A percentile compares a stretch with the other conserved stretches of the same genome.
Conservation (phyloP, 805 yeast species). For the Ogataea henricii region DNA sequence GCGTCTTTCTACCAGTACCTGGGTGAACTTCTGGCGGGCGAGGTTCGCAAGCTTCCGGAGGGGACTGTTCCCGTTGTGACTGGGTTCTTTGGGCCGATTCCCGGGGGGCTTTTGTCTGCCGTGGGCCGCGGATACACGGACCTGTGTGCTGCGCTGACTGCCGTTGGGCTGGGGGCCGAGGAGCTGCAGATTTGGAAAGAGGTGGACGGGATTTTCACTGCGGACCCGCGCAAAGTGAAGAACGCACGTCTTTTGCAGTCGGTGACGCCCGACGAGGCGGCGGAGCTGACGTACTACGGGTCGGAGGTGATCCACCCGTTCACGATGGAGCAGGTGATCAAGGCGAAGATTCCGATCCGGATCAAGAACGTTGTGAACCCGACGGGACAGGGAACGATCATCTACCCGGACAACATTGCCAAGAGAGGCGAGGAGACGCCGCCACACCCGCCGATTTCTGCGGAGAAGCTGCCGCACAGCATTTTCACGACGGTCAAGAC, state of each 20-base stretch:
- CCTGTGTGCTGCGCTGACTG: slow-evolving; percentile 93
- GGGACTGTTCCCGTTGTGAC: slow-evolving; percentile 83
- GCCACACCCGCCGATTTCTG: slow-evolving; percentile 88
- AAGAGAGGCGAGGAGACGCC: slow-evolving; percentile 88
- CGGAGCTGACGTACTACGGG: slow-evolving; percentile 96
- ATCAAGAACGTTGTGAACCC: slow-evolving; percentile 97
- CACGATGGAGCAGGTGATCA: slow-evolving; percentile 98
- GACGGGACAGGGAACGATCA: slow-evolving; percentile 87
- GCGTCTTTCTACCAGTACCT: slow-evolving; percentile 61
- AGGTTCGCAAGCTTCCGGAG: slow-evolving; percentile 41
- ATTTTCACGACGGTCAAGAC: slow-evolving; percentile 55
- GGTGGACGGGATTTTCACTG: slow-evolving; percentile 98
- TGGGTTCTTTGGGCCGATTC: slow-evolving; percentile 94
- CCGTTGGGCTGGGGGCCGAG: slow-evolving; percentile 89
- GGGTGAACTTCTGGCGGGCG: slow-evolving; percentile 52
- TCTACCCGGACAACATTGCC: slow-evolving; percentile 88
- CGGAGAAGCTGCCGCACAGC: slow-evolving; percentile 47
- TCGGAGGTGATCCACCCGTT: slow-evolving; percentile 98
- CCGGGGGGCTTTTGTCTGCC: slow-evolving; percentile 89
- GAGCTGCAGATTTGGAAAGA: slow-evolving; percentile 99
- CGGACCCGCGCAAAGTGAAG: slow-evolving; percentile 95
- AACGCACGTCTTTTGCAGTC: slow-evolving; percentile 80
- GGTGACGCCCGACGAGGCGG: slow-evolving; percentile 98
- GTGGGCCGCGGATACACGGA: slow-evolving; percentile 99
- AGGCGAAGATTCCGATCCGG: slow-evolving; percentile 93